Evolutionary conservation across 2,329 filamentous ascomycete species (phyloP).

Genomic region (Fusarium sp.): DNA sequence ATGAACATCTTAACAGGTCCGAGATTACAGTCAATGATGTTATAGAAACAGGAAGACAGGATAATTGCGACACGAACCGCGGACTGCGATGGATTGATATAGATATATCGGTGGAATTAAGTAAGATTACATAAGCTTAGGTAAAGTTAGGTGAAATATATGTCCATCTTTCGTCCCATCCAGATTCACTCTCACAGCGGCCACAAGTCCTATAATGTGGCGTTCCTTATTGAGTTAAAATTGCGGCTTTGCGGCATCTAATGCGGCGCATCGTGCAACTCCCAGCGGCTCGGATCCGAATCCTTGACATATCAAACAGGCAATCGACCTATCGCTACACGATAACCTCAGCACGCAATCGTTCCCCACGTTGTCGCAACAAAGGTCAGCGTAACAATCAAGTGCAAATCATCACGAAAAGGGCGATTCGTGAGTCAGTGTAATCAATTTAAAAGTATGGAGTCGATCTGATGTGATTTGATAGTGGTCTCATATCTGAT

Average conservation of each 20-base stretch:
- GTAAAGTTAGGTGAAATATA: not conserved
- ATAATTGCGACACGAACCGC: not conserved
- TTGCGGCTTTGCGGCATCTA: not conserved
- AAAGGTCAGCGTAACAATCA: not conserved
- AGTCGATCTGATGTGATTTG: conserved; percentile 1
- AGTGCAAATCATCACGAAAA: not conserved
- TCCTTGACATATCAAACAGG: not conserved
- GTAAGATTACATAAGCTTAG: too few species aligned
- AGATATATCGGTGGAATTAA: not conserved
- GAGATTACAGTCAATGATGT: too few species aligned
- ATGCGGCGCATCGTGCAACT: not conserved
- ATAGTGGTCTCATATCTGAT: not conserved
- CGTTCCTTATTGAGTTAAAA: not conserved
- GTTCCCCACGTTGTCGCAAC: conserved; percentile 24
- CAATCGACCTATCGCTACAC: conserved; percentile 1
- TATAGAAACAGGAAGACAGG: not conserved
- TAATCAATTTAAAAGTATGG: not conserved
- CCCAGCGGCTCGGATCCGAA: not conserved
- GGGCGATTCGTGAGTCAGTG: not conserved
- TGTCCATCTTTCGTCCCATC: not conserved
- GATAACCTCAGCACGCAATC: conserved; percentile 19
- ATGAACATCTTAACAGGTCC: not conserved
- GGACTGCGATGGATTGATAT: not conserved
- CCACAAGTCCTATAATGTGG: not conserved
- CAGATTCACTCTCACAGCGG: not conserved